phyloP scores from a whole-genome alignment of 1,284 basidiomycete species.

The Ganoderma resinaceum region DNA sequence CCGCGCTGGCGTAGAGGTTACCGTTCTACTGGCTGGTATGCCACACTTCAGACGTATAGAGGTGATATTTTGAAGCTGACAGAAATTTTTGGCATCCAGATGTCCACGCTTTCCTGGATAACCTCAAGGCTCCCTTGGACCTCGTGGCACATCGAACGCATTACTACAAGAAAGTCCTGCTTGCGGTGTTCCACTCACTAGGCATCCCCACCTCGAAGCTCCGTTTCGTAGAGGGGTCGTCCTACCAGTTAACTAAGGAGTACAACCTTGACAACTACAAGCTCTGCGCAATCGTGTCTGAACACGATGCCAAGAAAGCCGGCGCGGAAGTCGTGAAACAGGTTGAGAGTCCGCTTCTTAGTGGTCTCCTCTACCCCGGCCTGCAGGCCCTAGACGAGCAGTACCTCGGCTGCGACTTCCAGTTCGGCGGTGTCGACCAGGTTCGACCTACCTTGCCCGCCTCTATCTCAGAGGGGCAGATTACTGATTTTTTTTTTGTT shows the following conservation, averaged over 20 bases:
- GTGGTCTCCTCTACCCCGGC: slow-evolving; percentile 94
- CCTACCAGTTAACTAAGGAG: slow-evolving; percentile 90
- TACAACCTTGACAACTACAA: slow-evolving; percentile 97
- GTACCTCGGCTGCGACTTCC: slow-evolving; percentile 96
- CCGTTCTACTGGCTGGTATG: slow-evolving; percentile 86
- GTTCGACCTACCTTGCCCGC: slow-evolving; percentile 54
- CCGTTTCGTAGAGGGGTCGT: slow-evolving; percentile 88
- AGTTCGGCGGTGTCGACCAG: slow-evolving; percentile 98
- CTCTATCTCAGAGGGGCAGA: too few species aligned
- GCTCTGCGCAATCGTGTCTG: slow-evolving; percentile 88
- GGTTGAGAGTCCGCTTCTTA: slow-evolving; percentile 90
- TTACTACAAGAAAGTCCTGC: slow-evolving; percentile 89
- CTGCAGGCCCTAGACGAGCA: slow-evolving; percentile 98
- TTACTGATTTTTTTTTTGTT: not conserved
- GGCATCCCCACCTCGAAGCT: slow-evolving; percentile 91
- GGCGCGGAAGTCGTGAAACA: slow-evolving; percentile 99
- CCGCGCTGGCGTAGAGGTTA: slow-evolving; percentile 90
- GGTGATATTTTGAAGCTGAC: not conserved
- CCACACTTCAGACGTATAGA: slow-evolving; percentile 28
- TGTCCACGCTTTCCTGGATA: slow-evolving; percentile 97
- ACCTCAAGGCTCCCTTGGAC: slow-evolving; percentile 96
- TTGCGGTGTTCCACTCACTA: slow-evolving; percentile 86
- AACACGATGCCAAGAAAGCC: slow-evolving; percentile 98
- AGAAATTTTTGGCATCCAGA: slow-evolving; percentile 54
- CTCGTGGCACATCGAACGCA: slow-evolving; percentile 89